phyloP scores from a whole-genome alignment of 2,329 filamentous ascomycete genomes.

The Neoscytalidium dimidiatum region DNA sequence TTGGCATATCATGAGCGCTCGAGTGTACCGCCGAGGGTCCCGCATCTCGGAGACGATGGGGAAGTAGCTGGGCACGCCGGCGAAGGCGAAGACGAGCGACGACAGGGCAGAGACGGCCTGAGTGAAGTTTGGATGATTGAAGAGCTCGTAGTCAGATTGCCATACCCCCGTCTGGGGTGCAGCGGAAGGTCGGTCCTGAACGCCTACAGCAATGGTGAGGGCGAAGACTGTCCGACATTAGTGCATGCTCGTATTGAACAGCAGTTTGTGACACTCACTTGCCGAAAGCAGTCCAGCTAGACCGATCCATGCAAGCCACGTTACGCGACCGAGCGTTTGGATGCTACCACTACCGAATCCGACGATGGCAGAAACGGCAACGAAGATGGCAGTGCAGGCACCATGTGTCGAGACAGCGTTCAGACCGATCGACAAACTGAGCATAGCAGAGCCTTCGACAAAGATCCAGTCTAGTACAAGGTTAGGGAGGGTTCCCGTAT shows the following conservation, averaged over 20 bases:
- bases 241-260: neutral
- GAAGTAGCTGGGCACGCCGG: slow-evolving; percentile 15
- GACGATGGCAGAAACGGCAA: slow-evolving; percentile 27
- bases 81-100: slow-evolving; percentile 1
- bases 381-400: slow-evolving; percentile 31
- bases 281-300: neutral
- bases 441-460: neutral
- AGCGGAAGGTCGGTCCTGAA: neutral
- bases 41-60: slow-evolving; percentile 63
- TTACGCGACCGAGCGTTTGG: slow-evolving; percentile 1
- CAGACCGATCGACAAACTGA: slow-evolving; percentile 25
- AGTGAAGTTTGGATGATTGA: neutral
- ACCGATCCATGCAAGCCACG: slow-evolving; percentile 1
- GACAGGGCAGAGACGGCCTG: neutral
- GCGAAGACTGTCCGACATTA: neutral
- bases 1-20: slow-evolving; percentile 61
- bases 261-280: neutral
- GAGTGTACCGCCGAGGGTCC: slow-evolving; percentile 58
- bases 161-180: neutral
- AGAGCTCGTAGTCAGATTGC: neutral
- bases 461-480: neutral
- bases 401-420: slow-evolving; percentile 41
- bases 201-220: neutral
- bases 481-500: neutral
- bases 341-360: slow-evolving; percentile 26